These are phyloP conservation scores for Aspergillus arachidicola DNA, from an alignment of 2,329 filamentous ascomycete genomes.

Conservation along the genomic window DNA sequence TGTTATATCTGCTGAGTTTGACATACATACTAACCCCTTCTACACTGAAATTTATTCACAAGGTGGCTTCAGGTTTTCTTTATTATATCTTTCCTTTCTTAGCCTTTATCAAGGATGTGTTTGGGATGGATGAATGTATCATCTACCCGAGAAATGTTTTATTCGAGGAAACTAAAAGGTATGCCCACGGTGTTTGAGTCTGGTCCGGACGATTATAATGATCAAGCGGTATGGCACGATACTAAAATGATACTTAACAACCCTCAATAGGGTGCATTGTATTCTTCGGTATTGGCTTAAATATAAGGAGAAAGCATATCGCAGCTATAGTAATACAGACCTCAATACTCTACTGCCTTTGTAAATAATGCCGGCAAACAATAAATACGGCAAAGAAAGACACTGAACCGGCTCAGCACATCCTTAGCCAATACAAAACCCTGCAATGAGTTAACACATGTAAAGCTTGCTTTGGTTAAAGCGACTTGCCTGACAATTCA, in stretches of 20 bases:
- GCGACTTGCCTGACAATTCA: not conserved
- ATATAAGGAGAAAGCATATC: not conserved
- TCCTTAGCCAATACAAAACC: not conserved
- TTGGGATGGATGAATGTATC: no score
- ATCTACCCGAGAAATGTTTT: no score
- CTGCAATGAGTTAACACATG: not conserved
- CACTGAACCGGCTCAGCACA: not conserved
- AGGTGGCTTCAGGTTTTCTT: no score
- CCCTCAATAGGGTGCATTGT: not conserved
- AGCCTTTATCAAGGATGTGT: no score
- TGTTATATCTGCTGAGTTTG: no score
- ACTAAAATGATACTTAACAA: not conserved
- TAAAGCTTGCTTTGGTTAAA: not conserved
- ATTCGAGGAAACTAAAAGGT: no score
- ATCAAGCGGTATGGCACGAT: not conserved
- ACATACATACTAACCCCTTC: no score
- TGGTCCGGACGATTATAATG: not conserved
- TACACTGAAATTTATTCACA: no score
- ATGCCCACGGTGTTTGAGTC: no score
- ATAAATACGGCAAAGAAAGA: not conserved
- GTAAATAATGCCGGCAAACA: not conserved
- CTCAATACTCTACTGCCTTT: not conserved
- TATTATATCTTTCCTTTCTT: no score
- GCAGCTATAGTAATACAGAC: not conserved
- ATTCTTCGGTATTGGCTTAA: not conserved